A percentile compares a stretch with the other conserved stretches of the same genome.
Evolutionary conservation across 78 protist genomes (phyloP).

Genomic region (Dictyostelium purpureum): DNA sequence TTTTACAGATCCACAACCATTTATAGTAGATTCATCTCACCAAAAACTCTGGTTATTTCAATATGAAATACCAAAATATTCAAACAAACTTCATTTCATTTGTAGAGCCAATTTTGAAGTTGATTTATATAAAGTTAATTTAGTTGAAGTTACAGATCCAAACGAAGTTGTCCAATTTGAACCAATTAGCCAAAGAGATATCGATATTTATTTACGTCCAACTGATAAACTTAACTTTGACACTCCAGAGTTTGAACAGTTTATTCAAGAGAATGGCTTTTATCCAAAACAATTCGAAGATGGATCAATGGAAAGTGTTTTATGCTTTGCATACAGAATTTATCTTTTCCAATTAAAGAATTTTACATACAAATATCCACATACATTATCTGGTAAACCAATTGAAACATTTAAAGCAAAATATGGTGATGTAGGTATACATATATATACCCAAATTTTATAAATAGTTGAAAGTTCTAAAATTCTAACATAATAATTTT

Average conservation of each 20-base stretch:
- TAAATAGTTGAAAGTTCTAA: too few relatives aligned
- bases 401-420: neutral
- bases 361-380: neutral
- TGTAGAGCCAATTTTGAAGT: neutral
- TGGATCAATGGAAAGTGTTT: neutral
- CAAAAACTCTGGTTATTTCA: neutral
- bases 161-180: neutral
- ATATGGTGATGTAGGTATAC: conserved; percentile 12
- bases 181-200: neutral
- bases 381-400: neutral
- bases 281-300: neutral
- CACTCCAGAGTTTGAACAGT: neutral
- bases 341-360: neutral
- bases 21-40: neutral
- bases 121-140: neutral
- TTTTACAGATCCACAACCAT: neutral
- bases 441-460: too few relatives aligned
- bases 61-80: neutral
- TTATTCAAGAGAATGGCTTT: neutral
- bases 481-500: too few relatives aligned
- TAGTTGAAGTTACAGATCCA: neutral
- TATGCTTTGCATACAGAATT: neutral
- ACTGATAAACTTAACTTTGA: neutral
- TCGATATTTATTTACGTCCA: neutral
- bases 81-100: neutral